Evolutionary conservation across 78 protist genomes (phyloP).

Genomic region (Neovahlkampfia damariscottae): DNA sequence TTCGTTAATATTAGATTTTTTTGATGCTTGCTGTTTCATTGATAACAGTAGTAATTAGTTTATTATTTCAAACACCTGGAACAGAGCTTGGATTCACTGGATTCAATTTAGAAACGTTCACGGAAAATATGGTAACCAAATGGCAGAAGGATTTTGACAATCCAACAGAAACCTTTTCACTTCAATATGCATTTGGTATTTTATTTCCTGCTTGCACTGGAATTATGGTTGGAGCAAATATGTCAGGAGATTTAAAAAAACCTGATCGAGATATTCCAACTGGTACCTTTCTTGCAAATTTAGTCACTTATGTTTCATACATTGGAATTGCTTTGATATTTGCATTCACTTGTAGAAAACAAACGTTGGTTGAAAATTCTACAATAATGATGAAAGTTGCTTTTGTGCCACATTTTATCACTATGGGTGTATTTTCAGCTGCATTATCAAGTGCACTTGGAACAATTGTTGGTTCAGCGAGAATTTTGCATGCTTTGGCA

Average conservation of each 20-base stretch:
- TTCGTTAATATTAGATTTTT: too few relatives aligned
- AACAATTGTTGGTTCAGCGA: slow-evolving; percentile 36
- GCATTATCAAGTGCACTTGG: slow-evolving; percentile 38
- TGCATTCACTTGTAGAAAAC: not conserved
- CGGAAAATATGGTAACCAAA: too few relatives aligned
- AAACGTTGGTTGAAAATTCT: not conserved
- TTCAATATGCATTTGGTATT: slow-evolving; percentile 39
- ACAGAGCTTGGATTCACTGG: too few relatives aligned
- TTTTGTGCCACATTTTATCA: not conserved
- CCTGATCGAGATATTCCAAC: slow-evolving; percentile 51
- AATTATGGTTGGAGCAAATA: slow-evolving; percentile 59
- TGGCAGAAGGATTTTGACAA: too few relatives aligned
- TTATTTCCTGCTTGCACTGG: slow-evolving; percentile 72
- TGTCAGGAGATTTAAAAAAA: slow-evolving; percentile 40
- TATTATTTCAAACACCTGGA: too few relatives aligned
- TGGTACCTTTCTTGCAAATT: slow-evolving; percentile 36
- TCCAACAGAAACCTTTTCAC: too few relatives aligned
- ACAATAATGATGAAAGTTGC: not conserved
- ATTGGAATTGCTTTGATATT: not conserved
- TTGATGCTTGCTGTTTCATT: too few relatives aligned
- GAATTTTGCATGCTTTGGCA: slow-evolving; percentile 47
- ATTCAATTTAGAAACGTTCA: too few relatives aligned
- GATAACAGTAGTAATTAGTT: too few relatives aligned
- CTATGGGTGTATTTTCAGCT: slow-evolving; percentile 30
- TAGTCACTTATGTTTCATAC: slow-evolving; percentile 19